Evolutionary conservation across 129 eudicot species (phyloP).

Genomic region (Logfia minima): DNA sequence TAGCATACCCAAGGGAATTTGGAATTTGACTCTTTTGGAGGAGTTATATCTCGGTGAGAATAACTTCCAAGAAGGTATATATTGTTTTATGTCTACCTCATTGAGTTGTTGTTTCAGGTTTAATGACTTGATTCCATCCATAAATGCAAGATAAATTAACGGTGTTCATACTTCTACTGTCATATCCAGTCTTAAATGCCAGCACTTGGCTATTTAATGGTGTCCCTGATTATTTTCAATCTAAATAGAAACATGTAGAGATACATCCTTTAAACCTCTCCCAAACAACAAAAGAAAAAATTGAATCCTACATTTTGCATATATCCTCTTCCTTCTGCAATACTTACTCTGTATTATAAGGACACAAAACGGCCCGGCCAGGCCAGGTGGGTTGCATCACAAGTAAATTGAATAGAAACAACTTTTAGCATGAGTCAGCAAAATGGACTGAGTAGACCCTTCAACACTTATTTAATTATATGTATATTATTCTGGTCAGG

Average conservation of each 20-base stretch:
- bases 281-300: too few species aligned
- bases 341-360: not conserved
- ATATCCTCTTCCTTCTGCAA: too few species aligned
- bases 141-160: not conserved
- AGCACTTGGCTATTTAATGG: too few species aligned
- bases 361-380: not conserved
- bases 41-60: conserved; percentile 28
- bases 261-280: too few species aligned
- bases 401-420: not conserved
- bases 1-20: conserved; percentile 37
- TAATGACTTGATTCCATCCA: not conserved
- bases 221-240: too few species aligned
- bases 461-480: too few species aligned
- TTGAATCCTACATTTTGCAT: too few species aligned
- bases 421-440: not conserved
- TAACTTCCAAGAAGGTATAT: conserved; percentile 27
- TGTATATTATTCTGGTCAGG: too few species aligned
- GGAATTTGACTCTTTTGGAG: conserved; percentile 40
- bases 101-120: not conserved
- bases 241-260: too few species aligned
- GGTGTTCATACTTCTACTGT: not conserved
- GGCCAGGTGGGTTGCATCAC: not conserved
- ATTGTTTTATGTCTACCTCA: not conserved
- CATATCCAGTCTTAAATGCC: not conserved
- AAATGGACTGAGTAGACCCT: too few species aligned